Evolutionary conservation across 2,329 filamentous ascomycete genomes (phyloP), one percentile per base, ranked within the genome.

Genomic region (Exophiala sideris): DNA sequence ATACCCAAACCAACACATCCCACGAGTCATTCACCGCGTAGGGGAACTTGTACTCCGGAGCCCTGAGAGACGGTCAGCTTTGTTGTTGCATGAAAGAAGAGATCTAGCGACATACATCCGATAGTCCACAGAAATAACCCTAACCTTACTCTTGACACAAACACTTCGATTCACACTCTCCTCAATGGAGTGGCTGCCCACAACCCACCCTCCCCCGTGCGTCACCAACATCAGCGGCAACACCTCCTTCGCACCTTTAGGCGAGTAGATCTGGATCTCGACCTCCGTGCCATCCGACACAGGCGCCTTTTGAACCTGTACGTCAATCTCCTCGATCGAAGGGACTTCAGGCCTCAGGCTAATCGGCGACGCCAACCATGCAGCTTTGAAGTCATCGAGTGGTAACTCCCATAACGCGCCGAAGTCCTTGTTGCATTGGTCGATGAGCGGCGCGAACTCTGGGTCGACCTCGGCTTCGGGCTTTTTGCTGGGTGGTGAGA

Each of bases 31-130:
- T 62, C 2, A 65, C 50, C 0, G 47, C 52, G 41, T 29, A 34
- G 16, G 66, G 61, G 50, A 59, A 65, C 1, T 62, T 59, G 16
- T 62, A 39, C 24, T 68, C 64, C 0, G 66, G 66, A 0, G 65
- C 64, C 46, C 45, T 48, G 36, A 32, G 24, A 29, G 24, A 29
- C 24, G 24, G 24, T 29, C 24, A 29, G 2, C 24, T 29, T 29
- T 29, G 16, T 3, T 8, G 24, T 29, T 29, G 24, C 24, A 29
- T 29, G 10, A 18, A 16, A 12, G n/a, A 18, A 16, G 7, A 35
- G 11, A 5, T 18, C 9, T 41, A 5, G n/a, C 20, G 24, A 29
- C 24, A 32, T 50, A 50, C 48, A 42, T 34, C 8, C 48, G 36
- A 18, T 54, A 54, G 32, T 49, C 45, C 6, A 54, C 51, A 14